These are phyloP conservation scores for Phyllosticta capitalensis DNA, from an alignment of 2,329 filamentous ascomycete genomes.

Conservation along the genomic window DNA sequence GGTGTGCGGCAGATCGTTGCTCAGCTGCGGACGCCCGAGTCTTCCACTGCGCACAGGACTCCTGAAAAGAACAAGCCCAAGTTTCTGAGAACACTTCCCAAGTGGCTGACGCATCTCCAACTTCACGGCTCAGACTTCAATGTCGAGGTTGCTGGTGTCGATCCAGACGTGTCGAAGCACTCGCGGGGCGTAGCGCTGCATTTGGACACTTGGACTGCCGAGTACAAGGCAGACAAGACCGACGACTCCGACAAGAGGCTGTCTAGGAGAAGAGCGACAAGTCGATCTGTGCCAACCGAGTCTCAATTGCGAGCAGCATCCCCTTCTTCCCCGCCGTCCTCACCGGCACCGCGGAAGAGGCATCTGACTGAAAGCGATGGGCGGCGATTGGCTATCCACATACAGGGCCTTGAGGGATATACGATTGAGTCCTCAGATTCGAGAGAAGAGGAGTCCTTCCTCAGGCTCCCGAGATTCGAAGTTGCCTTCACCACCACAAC, in stretches of 20 bases:
- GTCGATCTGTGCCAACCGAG: constrained; percentile 50
- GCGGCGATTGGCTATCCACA: constrained; percentile 68
- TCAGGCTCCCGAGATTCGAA: constrained; percentile 80
- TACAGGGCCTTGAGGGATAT: constrained; percentile 77
- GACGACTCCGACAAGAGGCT: constrained; percentile 52
- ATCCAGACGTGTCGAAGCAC: constrained; percentile 71
- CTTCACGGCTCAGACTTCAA: constrained; percentile 84
- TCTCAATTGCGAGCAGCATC: constrained; percentile 47
- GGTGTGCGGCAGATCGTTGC: constrained; percentile 85
- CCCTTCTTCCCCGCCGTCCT: constrained; percentile 35
- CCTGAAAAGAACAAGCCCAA: constrained; percentile 45
- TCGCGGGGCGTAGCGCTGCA: constrained; percentile 78
- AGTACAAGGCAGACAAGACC: constrained; percentile 75
- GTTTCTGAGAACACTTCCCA: constrained; percentile 66
- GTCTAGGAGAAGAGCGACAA: constrained; percentile 62
- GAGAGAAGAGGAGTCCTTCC: constrained; percentile 75
- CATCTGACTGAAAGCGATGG: constrained; percentile 56
- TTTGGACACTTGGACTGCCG: constrained; percentile 75
- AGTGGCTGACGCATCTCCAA: constrained; percentile 76
- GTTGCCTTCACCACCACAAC: constrained; percentile 75
- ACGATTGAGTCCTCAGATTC: constrained; percentile 81
- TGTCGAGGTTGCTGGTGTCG: constrained; percentile 81
- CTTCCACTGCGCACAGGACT: constrained; percentile 38
- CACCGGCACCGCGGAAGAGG: constrained; percentile 41
- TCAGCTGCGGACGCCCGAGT: constrained; percentile 55